Evolutionary conservation across 768 basidiomycete species (phyloP).

Genomic region (Boletus bicolor): DNA sequence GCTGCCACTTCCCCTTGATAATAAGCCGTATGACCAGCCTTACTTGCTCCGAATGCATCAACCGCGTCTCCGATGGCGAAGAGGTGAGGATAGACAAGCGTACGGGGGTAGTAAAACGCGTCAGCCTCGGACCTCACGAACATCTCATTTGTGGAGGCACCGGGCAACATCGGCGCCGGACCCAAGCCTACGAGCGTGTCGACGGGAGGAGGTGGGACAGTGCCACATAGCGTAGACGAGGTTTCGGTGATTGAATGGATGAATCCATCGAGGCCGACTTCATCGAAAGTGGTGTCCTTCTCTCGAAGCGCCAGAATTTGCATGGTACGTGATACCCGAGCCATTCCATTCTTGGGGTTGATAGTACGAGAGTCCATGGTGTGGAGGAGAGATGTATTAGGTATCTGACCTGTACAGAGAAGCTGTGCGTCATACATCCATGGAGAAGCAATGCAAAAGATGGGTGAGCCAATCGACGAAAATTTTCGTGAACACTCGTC

Average conservation of each 20-base stretch:
- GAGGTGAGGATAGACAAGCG: constrained; percentile 44
- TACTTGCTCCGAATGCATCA: constrained; percentile 61
- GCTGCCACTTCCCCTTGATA: constrained; percentile 52
- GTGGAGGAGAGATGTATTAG: constrained; percentile 49
- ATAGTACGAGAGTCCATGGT: constrained; percentile 42
- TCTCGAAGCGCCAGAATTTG: constrained; percentile 37
- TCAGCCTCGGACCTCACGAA: background rate
- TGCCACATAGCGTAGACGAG: constrained; percentile 7
- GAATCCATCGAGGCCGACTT: background rate
- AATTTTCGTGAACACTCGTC: background rate
- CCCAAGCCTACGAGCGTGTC: constrained; percentile 11
- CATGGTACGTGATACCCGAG: constrained; percentile 49
- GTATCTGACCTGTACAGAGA: constrained; percentile 58
- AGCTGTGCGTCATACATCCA: constrained; percentile 34
- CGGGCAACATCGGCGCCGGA: background rate
- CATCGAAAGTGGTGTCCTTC: background rate
- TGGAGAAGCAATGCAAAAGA: background rate
- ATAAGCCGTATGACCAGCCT: constrained; percentile 57
- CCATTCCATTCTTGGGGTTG: constrained; percentile 37
- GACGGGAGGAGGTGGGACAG: constrained; percentile 5
- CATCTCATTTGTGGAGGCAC: background rate
- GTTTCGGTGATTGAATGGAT: background rate
- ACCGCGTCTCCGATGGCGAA: constrained; percentile 64
- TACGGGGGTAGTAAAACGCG: constrained; percentile 20
- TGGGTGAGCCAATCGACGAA: background rate